A percentile compares a stretch with the other conserved stretches of the same genome.
Conservation (phyloP, 345 rosid species). For the Conringia planisiliqua region DNA sequence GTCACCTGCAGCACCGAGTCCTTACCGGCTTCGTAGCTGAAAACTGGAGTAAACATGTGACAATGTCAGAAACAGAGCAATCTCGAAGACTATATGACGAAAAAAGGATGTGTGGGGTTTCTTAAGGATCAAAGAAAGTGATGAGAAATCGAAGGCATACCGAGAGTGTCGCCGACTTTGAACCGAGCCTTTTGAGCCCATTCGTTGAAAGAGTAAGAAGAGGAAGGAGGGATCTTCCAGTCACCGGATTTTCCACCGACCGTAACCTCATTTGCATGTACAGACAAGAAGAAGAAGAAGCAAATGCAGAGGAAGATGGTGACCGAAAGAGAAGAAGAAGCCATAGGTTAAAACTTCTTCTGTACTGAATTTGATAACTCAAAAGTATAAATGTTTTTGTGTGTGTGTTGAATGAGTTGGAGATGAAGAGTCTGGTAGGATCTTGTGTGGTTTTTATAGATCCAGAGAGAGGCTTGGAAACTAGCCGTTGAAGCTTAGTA, state of each 20-base stretch:
- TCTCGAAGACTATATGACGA: neutral
- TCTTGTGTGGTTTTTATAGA: constrained; percentile 15
- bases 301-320: constrained; percentile 9
- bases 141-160: constrained; percentile 22
- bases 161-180: constrained; percentile 57
- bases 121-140: neutral
- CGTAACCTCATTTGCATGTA: constrained; percentile 43
- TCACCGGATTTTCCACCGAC: constrained; percentile 60
- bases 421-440: neutral
- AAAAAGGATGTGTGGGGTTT: too few relatives aligned
- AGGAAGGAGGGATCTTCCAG: constrained; percentile 57
- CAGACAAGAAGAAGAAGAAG: neutral
- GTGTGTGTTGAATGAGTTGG: neutral
- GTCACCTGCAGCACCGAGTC: constrained; percentile 47
- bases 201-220: constrained; percentile 55
- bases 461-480: neutral
- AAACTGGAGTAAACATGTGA: constrained; percentile 37
- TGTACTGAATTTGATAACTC: neutral
- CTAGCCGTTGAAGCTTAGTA: constrained; percentile 17
- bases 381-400: neutral
- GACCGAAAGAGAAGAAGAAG: constrained; percentile 10
- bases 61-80: constrained; percentile 16
- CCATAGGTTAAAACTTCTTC: constrained; percentile 8
- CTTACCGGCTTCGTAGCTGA: constrained; percentile 57
- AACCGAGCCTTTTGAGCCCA: constrained; percentile 73